Evolutionary conservation across 1,284 basidiomycete species (phyloP), one percentile per base, ranked within the genome.

Genomic region (Erythrobasidium hasegawianum): DNA sequence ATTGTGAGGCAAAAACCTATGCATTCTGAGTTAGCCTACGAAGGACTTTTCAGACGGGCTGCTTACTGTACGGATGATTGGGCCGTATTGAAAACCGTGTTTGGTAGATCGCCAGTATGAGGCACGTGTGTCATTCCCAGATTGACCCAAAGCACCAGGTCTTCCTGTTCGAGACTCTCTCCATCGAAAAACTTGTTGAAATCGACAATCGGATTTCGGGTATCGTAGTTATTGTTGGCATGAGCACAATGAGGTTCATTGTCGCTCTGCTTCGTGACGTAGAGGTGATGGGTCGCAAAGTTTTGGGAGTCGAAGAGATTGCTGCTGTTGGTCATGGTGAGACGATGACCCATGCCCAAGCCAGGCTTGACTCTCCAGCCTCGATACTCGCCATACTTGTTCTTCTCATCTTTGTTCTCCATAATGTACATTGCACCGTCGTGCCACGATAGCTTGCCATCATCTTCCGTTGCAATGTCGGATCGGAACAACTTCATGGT

Each of bases 371-470:
- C 75, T 18, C 73, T 71, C 71, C 74, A 79, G 0, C 77, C 78
- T 18, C 72, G 67, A 10, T 73, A 69, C 64, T 79, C 77, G 54
- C 76, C 77, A 38, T 69, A 74, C 69, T 72, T 70, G 73, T 79
- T 87, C 64, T 70, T 78, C 61, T 80, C 78, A 3, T 83, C 82
- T 71, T 81, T 79, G 76, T 87, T 87, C 49, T 85, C 83, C 41
- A 87, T 77, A 8, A 84, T 77, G 68, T 83, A 84, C 71, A 45
- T 80, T 77, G 47, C 82, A 71, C 86, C 86, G 18, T 67, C 38
- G 0, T 82, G 81, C 76, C 82, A 83, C 71, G 82, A 81, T 53
- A 76, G 67, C 59, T 72, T 73, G 26, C 72, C 80, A n/a, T 86
- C 80, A 70, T 83, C 78, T 75, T 87, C 86, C 69, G 78, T 83